Conservation (phyloP, 2,329 filamentous ascomycete species). For the Exophiala mesophila region DNA sequence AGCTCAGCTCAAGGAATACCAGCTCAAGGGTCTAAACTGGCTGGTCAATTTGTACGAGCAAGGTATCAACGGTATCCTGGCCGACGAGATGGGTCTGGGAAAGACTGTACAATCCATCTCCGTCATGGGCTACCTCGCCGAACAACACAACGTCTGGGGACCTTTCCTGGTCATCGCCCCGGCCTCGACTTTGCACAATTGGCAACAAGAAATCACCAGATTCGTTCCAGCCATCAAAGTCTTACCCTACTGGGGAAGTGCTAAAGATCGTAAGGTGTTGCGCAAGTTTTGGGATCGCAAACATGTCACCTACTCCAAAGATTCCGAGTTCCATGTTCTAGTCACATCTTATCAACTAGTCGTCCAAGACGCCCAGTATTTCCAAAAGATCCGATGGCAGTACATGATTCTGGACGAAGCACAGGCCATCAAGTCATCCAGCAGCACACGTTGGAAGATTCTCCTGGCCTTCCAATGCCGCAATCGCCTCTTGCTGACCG, state of each 20-base stretch:
- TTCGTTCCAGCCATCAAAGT: constrained; percentile 96
- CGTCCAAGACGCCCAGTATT: constrained; percentile 92
- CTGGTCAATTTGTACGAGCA: constrained; percentile 98
- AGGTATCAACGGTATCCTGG: constrained; percentile 97
- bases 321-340: constrained; percentile 91
- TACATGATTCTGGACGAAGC: constrained; percentile 99
- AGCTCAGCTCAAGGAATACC: constrained; percentile 95
- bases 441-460: constrained; percentile 95
- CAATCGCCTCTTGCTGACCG: constrained; percentile 86
- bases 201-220: constrained; percentile 95
- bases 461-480: constrained; percentile 90
- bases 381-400: constrained; percentile 99
- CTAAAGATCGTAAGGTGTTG: constrained; percentile 87
- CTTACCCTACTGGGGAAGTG: constrained; percentile 94
- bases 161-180: constrained; percentile 96
- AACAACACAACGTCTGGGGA: constrained; percentile 97
- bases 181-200: constrained; percentile 95
- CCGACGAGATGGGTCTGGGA: constrained; percentile 98
- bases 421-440: constrained; percentile 96
- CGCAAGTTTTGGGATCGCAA: constrained; percentile 99
- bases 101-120: constrained; percentile 99
- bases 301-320: constrained; percentile 89
- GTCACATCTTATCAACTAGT: constrained; percentile 97
- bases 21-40: constrained; percentile 99
- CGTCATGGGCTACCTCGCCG: constrained; percentile 96